These are phyloP conservation scores for Metschnikowia reukaufii DNA, from an alignment of 805 yeast species.

Conservation along the genomic window DNA sequence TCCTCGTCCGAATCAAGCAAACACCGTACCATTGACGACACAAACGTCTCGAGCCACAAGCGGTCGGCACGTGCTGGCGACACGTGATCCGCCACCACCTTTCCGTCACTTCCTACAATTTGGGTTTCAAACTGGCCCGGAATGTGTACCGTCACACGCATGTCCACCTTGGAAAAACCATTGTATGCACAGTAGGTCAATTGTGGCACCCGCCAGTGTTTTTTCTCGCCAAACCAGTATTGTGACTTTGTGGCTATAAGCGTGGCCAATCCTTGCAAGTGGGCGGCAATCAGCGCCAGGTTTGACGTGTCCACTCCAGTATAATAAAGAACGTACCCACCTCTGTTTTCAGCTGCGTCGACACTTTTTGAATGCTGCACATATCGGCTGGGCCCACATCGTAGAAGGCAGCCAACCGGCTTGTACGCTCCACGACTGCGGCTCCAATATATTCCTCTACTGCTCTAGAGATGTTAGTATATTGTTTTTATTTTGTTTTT, in stretches of 20 bases:
- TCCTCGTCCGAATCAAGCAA: slow-evolving; percentile 70
- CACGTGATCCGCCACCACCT: slow-evolving; percentile 49
- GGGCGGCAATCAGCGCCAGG: slow-evolving; percentile 76
- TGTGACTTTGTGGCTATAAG: slow-evolving; percentile 60
- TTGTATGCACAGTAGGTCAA: slow-evolving; percentile 69
- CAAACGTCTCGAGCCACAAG: slow-evolving; percentile 52
- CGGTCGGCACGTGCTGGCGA: slow-evolving; percentile 54
- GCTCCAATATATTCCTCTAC: slow-evolving; percentile 57
- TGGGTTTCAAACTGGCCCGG: slow-evolving; percentile 71
- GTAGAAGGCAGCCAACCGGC: slow-evolving; percentile 54
- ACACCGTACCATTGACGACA: slow-evolving; percentile 73
- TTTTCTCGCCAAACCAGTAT: slow-evolving; percentile 77
- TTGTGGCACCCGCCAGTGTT: slow-evolving; percentile 67
- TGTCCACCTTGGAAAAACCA: slow-evolving; percentile 59
- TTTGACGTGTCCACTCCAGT: slow-evolving; percentile 76
- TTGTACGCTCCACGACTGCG: slow-evolving; percentile 63
- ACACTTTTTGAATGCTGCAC: slow-evolving; percentile 49
- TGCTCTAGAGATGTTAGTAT: slow-evolving; percentile 31
- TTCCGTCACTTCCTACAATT: slow-evolving; percentile 52
- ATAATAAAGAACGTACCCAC: slow-evolving; percentile 72
- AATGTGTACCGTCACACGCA: slow-evolving; percentile 67
- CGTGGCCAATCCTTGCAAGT: slow-evolving; percentile 65
- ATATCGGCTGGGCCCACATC: slow-evolving; percentile 76
- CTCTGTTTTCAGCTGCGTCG: slow-evolving; percentile 45
- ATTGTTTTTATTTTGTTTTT: background rate